These are phyloP conservation scores for Auriculariales sp. DNA, from an alignment of 768 basidiomycete species.

Conservation along the genomic window DNA sequence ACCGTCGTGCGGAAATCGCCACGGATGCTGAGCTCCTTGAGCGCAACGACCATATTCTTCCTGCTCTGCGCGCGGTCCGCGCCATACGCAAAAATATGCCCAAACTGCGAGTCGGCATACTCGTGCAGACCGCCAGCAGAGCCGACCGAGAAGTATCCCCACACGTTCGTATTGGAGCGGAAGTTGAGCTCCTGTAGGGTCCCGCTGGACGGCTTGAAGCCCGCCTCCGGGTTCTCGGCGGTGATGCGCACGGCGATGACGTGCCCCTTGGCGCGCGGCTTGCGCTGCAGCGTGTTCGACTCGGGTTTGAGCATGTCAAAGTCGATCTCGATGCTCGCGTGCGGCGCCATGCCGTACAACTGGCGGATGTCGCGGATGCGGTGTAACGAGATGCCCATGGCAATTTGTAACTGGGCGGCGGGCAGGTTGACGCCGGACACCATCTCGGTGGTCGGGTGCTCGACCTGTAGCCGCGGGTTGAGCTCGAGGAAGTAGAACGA, in stretches of 20 bases:
- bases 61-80: slow-evolving; percentile 88
- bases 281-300: slow-evolving; percentile 77
- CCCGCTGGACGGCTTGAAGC: slow-evolving; percentile 97
- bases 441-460: slow-evolving; percentile 99
- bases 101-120: slow-evolving; percentile 98
- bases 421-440: slow-evolving; percentile 98
- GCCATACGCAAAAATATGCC: slow-evolving; percentile 98
- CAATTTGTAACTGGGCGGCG: slow-evolving; percentile 90
- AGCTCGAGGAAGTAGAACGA: slow-evolving; percentile 96
- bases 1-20: slow-evolving; percentile 98
- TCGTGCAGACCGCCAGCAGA: slow-evolving; percentile 95
- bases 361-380: slow-evolving; percentile 91
- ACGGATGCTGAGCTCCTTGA: slow-evolving; percentile 96
- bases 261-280: slow-evolving; percentile 93
- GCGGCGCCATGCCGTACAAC: slow-evolving; percentile 86
- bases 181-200: slow-evolving; percentile 97
- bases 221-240: slow-evolving; percentile 97
- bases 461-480: slow-evolving; percentile 98
- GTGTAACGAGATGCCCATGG: slow-evolving; percentile 96
- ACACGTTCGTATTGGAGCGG: slow-evolving; percentile 97
- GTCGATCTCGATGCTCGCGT: slow-evolving; percentile 84
- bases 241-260: slow-evolving; percentile 99
- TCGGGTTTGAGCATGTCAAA: slow-evolving; percentile 91
- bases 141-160: slow-evolving; percentile 98
- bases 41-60: slow-evolving; percentile 98